Evolutionary conservation across 495 filamentous ascomycete genomes (phyloP).

Genomic region (Neurospora sp.): DNA sequence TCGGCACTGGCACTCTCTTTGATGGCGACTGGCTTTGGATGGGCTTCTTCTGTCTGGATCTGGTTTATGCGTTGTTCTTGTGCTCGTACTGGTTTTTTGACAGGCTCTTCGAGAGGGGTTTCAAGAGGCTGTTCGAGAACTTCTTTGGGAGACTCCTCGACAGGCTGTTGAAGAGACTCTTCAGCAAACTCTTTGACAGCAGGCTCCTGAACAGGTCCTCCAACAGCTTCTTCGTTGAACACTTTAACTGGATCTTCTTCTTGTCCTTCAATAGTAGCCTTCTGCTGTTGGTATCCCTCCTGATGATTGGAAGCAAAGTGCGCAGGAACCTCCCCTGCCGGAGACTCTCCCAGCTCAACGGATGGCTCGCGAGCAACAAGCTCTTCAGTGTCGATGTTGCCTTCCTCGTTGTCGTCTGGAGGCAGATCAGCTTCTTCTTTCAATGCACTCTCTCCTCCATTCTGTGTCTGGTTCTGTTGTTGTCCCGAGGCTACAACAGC

Average conservation of each 20-base stretch:
- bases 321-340: neutral
- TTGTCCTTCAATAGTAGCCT: neutral
- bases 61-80: neutral
- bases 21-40: neutral
- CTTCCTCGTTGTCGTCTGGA: neutral
- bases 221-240: neutral
- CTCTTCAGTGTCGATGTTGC: neutral
- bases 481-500: neutral
- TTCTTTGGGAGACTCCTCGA: too few species aligned
- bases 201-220: neutral
- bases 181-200: too few species aligned
- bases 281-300: neutral
- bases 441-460: neutral
- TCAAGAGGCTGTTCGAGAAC: neutral
- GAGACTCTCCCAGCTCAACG: neutral
- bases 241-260: neutral
- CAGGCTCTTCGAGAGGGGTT: neutral
- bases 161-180: too few species aligned
- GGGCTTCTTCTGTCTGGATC: neutral
- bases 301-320: neutral
- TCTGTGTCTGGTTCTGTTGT: neutral
- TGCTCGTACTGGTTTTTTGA: neutral
- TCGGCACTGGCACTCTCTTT: neutral
- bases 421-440: neutral
- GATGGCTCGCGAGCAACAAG: neutral